Conservation (phyloP, 306 rosid species). For the Dryas octopetala region DNA sequence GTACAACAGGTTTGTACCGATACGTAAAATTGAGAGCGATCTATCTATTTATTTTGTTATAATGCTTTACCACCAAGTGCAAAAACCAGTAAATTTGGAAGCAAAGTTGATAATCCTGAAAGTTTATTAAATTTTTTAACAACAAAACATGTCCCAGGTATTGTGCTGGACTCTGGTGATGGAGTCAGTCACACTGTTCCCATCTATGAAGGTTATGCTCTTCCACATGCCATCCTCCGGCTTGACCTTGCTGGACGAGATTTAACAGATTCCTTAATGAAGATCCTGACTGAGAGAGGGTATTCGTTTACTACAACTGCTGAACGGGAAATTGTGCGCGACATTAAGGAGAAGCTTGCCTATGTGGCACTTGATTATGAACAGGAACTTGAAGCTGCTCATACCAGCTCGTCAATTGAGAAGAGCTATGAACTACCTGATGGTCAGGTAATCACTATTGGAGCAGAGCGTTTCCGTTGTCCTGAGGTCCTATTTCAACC, state of each 20-base stretch:
- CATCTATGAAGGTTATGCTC: conserved; percentile 39
- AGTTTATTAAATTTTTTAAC: neutral
- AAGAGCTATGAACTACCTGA: conserved; percentile 43
- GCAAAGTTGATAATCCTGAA: neutral
- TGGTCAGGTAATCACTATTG: conserved; percentile 46
- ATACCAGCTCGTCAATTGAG: conserved; percentile 41
- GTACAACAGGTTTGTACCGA: conserved; percentile 35
- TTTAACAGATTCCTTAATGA: conserved; percentile 43
- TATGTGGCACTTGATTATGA: conserved; percentile 48
- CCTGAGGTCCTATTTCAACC: conserved; percentile 47
- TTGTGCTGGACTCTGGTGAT: conserved; percentile 48
- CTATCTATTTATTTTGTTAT: neutral
- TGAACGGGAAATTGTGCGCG: conserved; percentile 49
- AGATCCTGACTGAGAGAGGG: conserved; percentile 48
- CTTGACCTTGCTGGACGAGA: conserved; percentile 49
- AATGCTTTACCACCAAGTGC: neutral
- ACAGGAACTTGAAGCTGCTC: conserved; percentile 43
- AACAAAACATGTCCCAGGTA: conserved; percentile 21
- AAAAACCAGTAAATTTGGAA: neutral
- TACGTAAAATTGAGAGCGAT: neutral
- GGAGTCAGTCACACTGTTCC: conserved; percentile 49
- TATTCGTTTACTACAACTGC: conserved; percentile 45
- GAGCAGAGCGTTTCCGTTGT: conserved; percentile 47
- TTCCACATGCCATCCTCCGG: conserved; percentile 46
- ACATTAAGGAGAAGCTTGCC: conserved; percentile 46